Conservation (phyloP, 192 early-diverging fungal genomes). For the Diversispora eburnea region DNA sequence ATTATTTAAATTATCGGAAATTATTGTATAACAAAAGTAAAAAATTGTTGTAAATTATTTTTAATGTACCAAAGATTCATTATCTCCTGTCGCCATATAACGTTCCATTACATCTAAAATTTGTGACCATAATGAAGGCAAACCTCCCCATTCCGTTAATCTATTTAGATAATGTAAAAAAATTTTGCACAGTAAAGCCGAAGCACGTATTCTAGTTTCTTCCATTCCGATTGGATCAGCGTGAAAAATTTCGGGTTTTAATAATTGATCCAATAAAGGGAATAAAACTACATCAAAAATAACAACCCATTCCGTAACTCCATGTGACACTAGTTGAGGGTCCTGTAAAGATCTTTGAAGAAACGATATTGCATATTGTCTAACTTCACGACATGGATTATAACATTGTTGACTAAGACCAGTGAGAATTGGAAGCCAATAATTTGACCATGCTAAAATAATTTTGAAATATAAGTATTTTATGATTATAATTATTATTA, state of each 20-base stretch:
- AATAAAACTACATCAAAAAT: conserved; percentile 86
- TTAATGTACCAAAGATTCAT: conserved; percentile 53
- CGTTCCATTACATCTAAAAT: conserved; percentile 64
- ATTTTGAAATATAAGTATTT: not conserved
- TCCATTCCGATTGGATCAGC: conserved; percentile 65
- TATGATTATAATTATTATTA: no score
- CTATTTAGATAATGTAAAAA: conserved; percentile 68
- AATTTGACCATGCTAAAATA: conserved; percentile 61
- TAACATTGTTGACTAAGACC: conserved; percentile 71
- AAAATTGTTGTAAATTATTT: not conserved
- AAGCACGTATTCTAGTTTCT: conserved; percentile 72
- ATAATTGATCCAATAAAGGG: conserved; percentile 80
- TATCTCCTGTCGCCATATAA: conserved; percentile 58
- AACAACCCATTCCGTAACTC: conserved; percentile 50
- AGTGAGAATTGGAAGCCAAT: conserved; percentile 76
- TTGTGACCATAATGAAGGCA: conserved; percentile 57
- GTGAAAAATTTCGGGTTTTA: conserved; percentile 69
- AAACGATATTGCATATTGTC: conserved; percentile 75
- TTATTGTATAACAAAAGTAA: conserved; percentile 12
- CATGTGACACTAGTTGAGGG: conserved; percentile 49
- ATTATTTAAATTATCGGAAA: no score
- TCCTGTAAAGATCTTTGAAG: conserved; percentile 76
- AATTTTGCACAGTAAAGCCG: conserved; percentile 67
- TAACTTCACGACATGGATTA: conserved; percentile 72
- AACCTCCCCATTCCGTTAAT: conserved; percentile 54